Base-by-base conservation (phyloP, 2,329 filamentous ascomycete species). In the Gliomastix tumulicola region DNA sequence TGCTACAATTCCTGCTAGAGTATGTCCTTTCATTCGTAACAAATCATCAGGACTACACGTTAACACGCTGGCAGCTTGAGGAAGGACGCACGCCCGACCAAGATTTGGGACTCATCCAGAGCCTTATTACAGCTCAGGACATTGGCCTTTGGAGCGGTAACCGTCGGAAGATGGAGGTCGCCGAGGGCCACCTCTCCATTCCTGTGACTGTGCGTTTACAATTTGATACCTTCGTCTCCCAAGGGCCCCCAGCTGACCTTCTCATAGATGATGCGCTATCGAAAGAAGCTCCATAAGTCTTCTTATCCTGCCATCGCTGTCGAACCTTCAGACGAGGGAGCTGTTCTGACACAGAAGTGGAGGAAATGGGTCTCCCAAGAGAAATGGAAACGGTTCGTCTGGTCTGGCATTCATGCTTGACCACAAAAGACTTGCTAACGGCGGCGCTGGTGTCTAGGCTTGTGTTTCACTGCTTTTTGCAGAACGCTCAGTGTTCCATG, bases 401-500 rank as follows among this genome's bases (percentile, higher is more conserved):
- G 10, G 8, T 21, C 21, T 15, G 5, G 19, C 30, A 7, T 20
- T 32, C 6, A 11, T 13, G 11, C 20, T 10, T 25, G 11, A 31
- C 16, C 18, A 32, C 7, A 30, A 11, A 17, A 17, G 28, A 35
- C 23, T 37, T 11, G n/a, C n/a, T n/a, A n/a, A n/a, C n/a, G n/a
- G n/a, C n/a, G n/a, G n/a, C n/a, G n/a, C n/a, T n/a, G n/a, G n/a
- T n/a, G 32, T 19, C 34, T 30, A 72, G 73, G 23, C 70, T 88
- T 3, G 74, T 76, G 4, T 79, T 82, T 41, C 77, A 82, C 49
- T 61, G 75, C 12, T 82, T 82, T 44, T 56, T 81, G 6, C 70
- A 79, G 39, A 82, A 87, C 47, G 68, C 78, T 0, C 78, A 84
- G 41, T 68, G 74, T 5, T 84, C 82, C 3, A 81, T 87, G 62